Base-by-base conservation (phyloP, 2,329 filamentous ascomycete species). In the Calonectria fujianensis region DNA sequence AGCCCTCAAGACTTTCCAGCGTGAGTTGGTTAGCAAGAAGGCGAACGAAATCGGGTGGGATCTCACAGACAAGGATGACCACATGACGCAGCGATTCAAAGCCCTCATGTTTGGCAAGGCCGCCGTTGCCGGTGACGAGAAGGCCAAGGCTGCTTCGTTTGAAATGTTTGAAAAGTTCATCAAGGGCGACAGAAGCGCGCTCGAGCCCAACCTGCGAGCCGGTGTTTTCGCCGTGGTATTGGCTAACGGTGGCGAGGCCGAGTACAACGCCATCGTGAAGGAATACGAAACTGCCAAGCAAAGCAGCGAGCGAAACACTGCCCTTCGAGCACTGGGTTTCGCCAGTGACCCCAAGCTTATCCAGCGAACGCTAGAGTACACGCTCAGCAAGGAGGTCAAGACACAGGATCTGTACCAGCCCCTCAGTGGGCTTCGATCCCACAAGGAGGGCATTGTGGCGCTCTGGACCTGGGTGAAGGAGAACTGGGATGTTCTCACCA, bases 71-170 rank as follows among this genome's bases (percentile, higher is more conserved):
- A 90, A 90, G 4, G 96, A 98, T 80, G 95, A 94, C 65, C 96
- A 98, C 83, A 93, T 98, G 78, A 90, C 96, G 84, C 96, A 98
- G 85, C 96, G 98, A 84, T 97, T 98, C 90, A 98, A 98, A 89
- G 93, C 93, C 18, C 91, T 98, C 83, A 91, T 98, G 84, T 98
- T 98, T 83, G 94, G 94, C 75, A 92, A 90, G 79, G 95, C 96
- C 66, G 96, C 96, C 73, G 88, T 95, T 78, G 91, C 93, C 59
- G 96, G 95, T 41, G 96, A 98, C 81, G 88, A 96, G 81, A 89
- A 90, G 78, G 91, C 98, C 75, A 91, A 96, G 82, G 90, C 92
- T 65, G 95, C 95, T 10, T 94, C 96, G 10, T 94, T 96, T 86
- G 94, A 96, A 35, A 97, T 98, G 94, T 98, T 98, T 84, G 89